Evolutionary conservation across 2,329 filamentous ascomycete genomes (phyloP).

Genomic region (Aspergillus versicolor): DNA sequence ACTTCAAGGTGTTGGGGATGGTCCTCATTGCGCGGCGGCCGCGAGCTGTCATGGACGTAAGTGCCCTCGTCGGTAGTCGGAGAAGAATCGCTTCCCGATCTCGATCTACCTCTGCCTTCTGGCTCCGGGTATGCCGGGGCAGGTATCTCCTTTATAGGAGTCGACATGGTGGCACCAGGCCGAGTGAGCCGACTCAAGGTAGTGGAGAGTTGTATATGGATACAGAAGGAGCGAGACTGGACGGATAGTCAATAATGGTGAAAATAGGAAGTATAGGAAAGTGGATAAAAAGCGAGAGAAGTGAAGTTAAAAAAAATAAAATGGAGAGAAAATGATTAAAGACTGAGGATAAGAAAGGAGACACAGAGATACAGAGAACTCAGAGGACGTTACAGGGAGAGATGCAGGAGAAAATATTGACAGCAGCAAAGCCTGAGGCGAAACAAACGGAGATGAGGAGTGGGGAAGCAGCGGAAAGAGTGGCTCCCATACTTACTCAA

Average conservation of each 20-base stretch:
- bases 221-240: background rate
- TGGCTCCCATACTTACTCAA: slow-evolving; percentile 7
- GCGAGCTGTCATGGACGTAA: slow-evolving; percentile 26
- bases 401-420: slow-evolving; percentile 7
- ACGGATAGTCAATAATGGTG: background rate
- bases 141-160: slow-evolving; percentile 31
- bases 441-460: slow-evolving; percentile 9
- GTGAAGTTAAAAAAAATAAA: background rate
- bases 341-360: background rate
- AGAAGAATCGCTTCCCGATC: slow-evolving; percentile 23
- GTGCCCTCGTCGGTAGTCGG: slow-evolving; percentile 33
- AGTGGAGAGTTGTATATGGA: background rate
- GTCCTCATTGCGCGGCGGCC: background rate
- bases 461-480: slow-evolving; percentile 3
- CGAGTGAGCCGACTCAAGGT: slow-evolving; percentile 5
- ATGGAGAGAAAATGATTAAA: background rate
- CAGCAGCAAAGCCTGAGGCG: slow-evolving; percentile 8
- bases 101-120: slow-evolving; percentile 25
- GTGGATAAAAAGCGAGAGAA: background rate
- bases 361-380: background rate
- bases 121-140: slow-evolving; percentile 25
- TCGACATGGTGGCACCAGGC: slow-evolving; percentile 38
- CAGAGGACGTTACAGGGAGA: slow-evolving; percentile 2
- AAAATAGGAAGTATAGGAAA: background rate
- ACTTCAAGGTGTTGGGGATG: slow-evolving; percentile 22